phyloP scores from a whole-genome alignment of 257 asterid genomes.

The Solanum microdontum region DNA sequence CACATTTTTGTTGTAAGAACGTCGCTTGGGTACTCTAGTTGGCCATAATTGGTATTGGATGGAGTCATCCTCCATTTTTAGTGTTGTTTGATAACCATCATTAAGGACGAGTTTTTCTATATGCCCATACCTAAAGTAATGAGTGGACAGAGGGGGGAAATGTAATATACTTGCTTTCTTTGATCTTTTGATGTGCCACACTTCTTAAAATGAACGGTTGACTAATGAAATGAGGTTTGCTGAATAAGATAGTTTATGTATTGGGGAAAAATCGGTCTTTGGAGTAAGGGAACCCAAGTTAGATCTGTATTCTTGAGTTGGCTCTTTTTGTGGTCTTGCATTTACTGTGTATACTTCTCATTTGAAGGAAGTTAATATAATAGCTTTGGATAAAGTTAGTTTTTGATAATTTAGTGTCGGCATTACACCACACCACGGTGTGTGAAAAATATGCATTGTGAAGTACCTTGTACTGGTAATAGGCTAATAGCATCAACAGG shows the following conservation, averaged over 20 bases:
- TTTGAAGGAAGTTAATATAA: not conserved
- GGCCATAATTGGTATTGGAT: not conserved
- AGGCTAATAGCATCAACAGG: not conserved
- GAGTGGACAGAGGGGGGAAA: not conserved
- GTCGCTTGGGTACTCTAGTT: not conserved
- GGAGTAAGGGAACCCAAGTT: not conserved
- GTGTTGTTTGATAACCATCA: not conserved
- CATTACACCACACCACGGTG: not conserved
- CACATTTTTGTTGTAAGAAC: not conserved
- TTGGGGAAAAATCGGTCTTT: not conserved
- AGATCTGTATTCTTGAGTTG: not conserved
- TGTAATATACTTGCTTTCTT: not conserved
- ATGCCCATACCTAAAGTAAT: not conserved
- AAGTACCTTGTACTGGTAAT: not conserved
- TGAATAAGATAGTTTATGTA: not conserved
- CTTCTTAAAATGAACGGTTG: not conserved
- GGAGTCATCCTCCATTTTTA: not conserved
- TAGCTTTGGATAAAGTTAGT: not conserved
- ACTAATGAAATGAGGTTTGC: not conserved
- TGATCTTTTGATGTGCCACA: not conserved
- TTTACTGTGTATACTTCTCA: not conserved
- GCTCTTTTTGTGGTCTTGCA: not conserved
- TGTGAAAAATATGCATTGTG: not conserved
- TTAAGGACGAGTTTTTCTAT: not conserved
- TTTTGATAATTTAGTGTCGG: not conserved